Evolutionary conservation across 345 rosid species (phyloP).

Genomic region (Salix brachista): DNA sequence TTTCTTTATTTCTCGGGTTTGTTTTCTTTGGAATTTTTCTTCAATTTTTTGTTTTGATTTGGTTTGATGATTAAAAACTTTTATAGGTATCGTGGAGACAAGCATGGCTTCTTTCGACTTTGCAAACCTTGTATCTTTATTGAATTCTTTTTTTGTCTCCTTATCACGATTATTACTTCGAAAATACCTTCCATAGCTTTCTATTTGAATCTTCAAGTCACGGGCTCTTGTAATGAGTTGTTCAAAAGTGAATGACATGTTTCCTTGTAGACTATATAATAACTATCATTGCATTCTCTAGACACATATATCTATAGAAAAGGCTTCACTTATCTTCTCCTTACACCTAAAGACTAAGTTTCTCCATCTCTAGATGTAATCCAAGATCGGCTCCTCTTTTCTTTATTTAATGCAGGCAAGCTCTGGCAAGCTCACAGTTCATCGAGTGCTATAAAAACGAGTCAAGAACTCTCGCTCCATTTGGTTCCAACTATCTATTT

Average conservation of each 20-base stretch:
- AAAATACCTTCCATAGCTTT: neutral
- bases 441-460: no score
- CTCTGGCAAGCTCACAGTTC: neutral
- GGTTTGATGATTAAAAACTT: neutral
- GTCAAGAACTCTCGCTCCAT: neutral
- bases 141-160: neutral
- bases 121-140: no score
- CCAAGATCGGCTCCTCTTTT: neutral
- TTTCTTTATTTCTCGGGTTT: neutral
- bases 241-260: neutral
- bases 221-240: neutral
- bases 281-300: no score
- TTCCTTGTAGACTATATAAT: neutral
- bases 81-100: neutral
- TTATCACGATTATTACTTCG: neutral
- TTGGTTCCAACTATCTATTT: no score
- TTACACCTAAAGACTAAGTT: neutral
- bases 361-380: neutral
- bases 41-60: neutral
- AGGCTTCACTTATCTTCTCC: neutral
- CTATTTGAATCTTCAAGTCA: neutral
- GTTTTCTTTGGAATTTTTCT: neutral
- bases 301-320: neutral
- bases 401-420: neutral
- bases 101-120: neutral